phyloP scores from a whole-genome alignment of 306 rosid genomes.

The Citrullus mucosospermus region DNA sequence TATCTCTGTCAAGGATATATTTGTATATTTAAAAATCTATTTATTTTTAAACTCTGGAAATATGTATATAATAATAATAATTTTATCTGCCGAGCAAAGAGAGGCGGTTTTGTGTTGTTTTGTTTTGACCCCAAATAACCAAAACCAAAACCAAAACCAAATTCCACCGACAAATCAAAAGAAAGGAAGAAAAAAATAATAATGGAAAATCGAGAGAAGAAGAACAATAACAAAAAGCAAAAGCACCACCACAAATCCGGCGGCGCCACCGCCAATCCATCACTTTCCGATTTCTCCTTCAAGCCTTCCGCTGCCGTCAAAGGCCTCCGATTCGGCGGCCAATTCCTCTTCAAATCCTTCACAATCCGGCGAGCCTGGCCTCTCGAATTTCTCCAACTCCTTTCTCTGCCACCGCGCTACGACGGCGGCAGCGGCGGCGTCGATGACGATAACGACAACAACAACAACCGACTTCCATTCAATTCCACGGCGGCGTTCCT shows the following conservation, averaged over 20 bases:
- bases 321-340: conserved; percentile 92
- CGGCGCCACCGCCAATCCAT: conserved; percentile 44
- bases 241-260: conserved; percentile 70
- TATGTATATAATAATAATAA: too few relatives aligned
- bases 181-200: not conserved
- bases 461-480: conserved; percentile 22
- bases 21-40: too few relatives aligned
- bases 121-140: not conserved
- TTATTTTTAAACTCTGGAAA: too few relatives aligned
- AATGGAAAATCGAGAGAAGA: conserved; percentile 41
- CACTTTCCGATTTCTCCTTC: conserved; percentile 70
- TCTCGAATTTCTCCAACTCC: conserved; percentile 55
- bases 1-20: too few relatives aligned
- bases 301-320: conserved; percentile 73
- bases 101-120: not conserved
- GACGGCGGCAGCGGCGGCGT: not conserved
- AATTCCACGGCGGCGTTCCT: conserved; percentile 69
- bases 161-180: not conserved
- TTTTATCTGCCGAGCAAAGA: not conserved
- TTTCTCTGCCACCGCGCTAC: conserved; percentile 49
- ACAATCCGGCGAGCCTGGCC: conserved; percentile 70
- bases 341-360: conserved; percentile 83
- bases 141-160: too few relatives aligned
- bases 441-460: not conserved
- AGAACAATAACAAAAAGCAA: conserved; percentile 60